A percentile compares a stretch with the other conserved stretches of the same genome.
These are phyloP conservation scores for Takakia lepidozioides DNA, from an alignment of 225 moss, liverwort and hornwort species.

Conservation along the genomic window DNA sequence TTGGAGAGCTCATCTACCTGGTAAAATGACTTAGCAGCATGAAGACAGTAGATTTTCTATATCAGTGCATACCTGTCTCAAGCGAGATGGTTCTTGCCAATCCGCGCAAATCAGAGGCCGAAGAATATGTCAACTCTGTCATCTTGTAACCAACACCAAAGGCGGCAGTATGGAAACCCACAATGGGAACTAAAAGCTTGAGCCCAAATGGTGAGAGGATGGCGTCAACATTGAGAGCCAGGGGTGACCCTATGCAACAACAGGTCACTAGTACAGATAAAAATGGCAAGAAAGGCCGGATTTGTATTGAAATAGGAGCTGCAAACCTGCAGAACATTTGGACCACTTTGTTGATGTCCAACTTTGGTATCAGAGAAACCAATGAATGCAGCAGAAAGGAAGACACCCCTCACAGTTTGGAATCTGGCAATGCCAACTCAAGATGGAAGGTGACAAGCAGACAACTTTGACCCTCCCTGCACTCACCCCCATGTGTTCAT, in stretches of 20 bases:
- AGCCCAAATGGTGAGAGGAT: conserved; percentile 77
- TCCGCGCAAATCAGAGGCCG: conserved; percentile 53
- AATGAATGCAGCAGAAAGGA: too few relatives aligned
- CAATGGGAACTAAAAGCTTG: conserved; percentile 54
- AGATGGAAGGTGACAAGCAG: too few relatives aligned
- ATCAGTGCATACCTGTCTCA: conserved; percentile 57
- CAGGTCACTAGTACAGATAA: conserved; percentile 71
- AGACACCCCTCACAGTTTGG: too few relatives aligned
- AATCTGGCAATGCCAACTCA: too few relatives aligned
- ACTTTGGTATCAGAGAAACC: too few relatives aligned
- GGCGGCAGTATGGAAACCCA: conserved; percentile 61
- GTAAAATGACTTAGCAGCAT: background rate
- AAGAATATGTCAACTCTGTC: conserved; percentile 38
- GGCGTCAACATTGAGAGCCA: conserved; percentile 64
- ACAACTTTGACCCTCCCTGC: too few relatives aligned
- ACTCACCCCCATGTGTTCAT: too few relatives aligned
- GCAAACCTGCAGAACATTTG: conserved; percentile 39
- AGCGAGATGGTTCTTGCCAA: conserved; percentile 80
- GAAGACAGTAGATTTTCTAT: too few relatives aligned
- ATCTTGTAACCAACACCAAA: conserved; percentile 65
- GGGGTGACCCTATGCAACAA: conserved; percentile 76
- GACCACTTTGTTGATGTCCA: too few relatives aligned
- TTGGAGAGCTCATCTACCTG: background rate
- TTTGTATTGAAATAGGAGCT: conserved; percentile 35
- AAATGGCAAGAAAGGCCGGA: conserved; percentile 60